These are phyloP conservation scores for Holtermannia corniformis DNA, from an alignment of 768 basidiomycete genomes.

Conservation along the genomic window DNA sequence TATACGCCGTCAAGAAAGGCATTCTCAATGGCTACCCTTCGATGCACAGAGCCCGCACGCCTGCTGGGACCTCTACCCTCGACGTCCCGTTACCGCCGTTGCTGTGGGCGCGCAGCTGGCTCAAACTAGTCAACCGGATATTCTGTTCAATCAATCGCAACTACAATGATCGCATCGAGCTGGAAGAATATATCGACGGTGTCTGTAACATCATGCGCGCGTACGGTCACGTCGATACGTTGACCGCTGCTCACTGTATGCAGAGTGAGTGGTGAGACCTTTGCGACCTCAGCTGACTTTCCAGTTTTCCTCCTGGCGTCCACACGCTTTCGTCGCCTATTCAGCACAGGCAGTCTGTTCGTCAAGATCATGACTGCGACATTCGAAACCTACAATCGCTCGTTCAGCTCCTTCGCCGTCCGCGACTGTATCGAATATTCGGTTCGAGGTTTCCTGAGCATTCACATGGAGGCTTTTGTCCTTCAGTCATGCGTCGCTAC, in stretches of 20 bases:
- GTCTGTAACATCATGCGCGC: conserved; percentile 16
- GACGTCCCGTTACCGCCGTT: not conserved
- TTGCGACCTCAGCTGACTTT: not conserved
- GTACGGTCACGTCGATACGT: conserved; percentile 15
- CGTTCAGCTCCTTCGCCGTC: conserved; percentile 1
- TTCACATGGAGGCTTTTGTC: conserved; percentile 29
- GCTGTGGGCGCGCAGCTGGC: conserved; percentile 27
- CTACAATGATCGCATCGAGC: conserved; percentile 32
- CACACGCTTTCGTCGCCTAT: conserved; percentile 27
- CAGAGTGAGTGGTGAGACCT: not conserved
- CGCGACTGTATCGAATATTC: conserved; percentile 29
- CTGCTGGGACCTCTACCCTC: no score
- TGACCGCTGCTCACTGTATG: conserved; percentile 22
- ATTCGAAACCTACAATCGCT: conserved; percentile 15
- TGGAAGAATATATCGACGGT: conserved; percentile 25
- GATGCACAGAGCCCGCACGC: no score
- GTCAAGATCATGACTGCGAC: conserved; percentile 18
- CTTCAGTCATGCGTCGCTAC: conserved; percentile 24
- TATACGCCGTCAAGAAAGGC: conserved; percentile 29
- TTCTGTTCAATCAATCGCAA: conserved; percentile 26
- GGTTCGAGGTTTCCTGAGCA: conserved; percentile 24
- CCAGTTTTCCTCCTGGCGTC: conserved; percentile 29
- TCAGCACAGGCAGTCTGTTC: conserved; percentile 21
- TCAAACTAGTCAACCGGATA: conserved; percentile 17
- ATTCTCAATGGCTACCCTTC: no score